Conservation (phyloP, 1,139 yeast genomes). For the Pichia sp. region DNA sequence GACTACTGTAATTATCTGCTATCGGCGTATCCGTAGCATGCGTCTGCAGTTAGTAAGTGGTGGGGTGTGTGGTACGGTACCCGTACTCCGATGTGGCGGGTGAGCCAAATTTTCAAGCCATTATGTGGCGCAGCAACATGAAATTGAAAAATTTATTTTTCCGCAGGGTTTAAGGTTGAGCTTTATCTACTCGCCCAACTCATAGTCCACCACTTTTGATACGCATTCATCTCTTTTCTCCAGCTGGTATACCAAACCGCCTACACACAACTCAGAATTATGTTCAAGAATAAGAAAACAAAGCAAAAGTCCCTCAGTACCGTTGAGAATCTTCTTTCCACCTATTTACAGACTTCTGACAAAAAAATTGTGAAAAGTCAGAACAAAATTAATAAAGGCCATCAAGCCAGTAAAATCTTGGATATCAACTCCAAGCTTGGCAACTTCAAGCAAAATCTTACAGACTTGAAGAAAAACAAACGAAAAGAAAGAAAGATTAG, state of each 20-base stretch:
- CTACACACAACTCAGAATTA: neutral
- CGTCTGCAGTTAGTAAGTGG: too few relatives aligned
- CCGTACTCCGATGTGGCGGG: too few relatives aligned
- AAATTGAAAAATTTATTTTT: neutral
- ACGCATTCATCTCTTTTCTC: too few relatives aligned
- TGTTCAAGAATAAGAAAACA: slow-evolving; percentile 23
- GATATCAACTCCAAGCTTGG: slow-evolving; percentile 8
- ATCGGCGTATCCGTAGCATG: too few relatives aligned
- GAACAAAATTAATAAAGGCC: slow-evolving; percentile 5
- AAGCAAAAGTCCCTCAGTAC: slow-evolving; percentile 17
- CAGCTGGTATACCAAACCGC: neutral
- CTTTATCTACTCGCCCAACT: too few relatives aligned
- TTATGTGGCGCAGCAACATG: slow-evolving; percentile 1
- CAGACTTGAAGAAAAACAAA: slow-evolving; percentile 7
- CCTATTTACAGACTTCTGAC: slow-evolving; percentile 19
- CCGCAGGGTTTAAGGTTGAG: too few relatives aligned
- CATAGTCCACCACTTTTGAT: too few relatives aligned
- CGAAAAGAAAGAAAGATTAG: slow-evolving; percentile 10
- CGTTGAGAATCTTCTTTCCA: slow-evolving; percentile 22
- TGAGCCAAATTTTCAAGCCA: too few relatives aligned
- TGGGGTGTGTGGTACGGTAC: too few relatives aligned
- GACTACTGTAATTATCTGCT: too few relatives aligned
- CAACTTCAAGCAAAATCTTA: slow-evolving; percentile 5
- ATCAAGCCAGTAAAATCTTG: slow-evolving; percentile 9
- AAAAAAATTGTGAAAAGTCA: slow-evolving; percentile 10